Evolutionary conservation across 495 filamentous ascomycete genomes (phyloP).

Genomic region (Gamarada debralockiae): DNA sequence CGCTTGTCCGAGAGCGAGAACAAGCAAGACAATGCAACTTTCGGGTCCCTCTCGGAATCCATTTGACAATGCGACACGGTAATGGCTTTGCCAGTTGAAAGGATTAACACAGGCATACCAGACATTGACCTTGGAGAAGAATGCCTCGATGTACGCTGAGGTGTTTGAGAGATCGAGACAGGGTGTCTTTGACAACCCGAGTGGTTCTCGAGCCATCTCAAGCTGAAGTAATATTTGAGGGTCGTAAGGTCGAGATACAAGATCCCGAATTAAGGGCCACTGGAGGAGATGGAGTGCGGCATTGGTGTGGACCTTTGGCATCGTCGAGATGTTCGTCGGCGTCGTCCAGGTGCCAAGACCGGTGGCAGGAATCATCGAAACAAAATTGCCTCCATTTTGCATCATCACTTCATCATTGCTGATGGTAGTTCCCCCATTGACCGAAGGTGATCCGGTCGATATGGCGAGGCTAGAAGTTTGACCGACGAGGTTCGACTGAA

Average conservation of each 20-base stretch:
- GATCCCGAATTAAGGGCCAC: slow-evolving; percentile 73
- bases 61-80: slow-evolving; percentile 64
- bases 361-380: slow-evolving; percentile 57
- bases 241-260: slow-evolving; percentile 72
- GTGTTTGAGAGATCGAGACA: slow-evolving; percentile 71
- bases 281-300: slow-evolving; percentile 74
- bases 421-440: slow-evolving; percentile 61
- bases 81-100: slow-evolving; percentile 74
- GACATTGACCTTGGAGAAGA: slow-evolving; percentile 74
- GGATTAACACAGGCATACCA: slow-evolving; percentile 88
- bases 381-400: slow-evolving; percentile 39
- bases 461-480: slow-evolving; percentile 46
- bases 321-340: slow-evolving; percentile 71
- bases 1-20: slow-evolving; percentile 72
- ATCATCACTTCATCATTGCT: slow-evolving; percentile 60
- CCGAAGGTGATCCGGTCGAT: slow-evolving; percentile 57
- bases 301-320: slow-evolving; percentile 80
- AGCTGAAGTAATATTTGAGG: slow-evolving; percentile 75
- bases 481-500: slow-evolving; percentile 60
- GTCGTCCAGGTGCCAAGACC: slow-evolving; percentile 73
- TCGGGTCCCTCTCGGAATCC: slow-evolving; percentile 73
- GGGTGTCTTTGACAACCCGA: slow-evolving; percentile 57
- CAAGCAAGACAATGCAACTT: slow-evolving; percentile 78
- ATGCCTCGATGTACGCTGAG: slow-evolving; percentile 67
- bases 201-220: slow-evolving; percentile 74